Percentiles rank a stretch among this genome's conserved stretches.
Evolutionary conservation across 192 early-diverging fungal species (phyloP).

Genomic region (Coemansia sp.): DNA sequence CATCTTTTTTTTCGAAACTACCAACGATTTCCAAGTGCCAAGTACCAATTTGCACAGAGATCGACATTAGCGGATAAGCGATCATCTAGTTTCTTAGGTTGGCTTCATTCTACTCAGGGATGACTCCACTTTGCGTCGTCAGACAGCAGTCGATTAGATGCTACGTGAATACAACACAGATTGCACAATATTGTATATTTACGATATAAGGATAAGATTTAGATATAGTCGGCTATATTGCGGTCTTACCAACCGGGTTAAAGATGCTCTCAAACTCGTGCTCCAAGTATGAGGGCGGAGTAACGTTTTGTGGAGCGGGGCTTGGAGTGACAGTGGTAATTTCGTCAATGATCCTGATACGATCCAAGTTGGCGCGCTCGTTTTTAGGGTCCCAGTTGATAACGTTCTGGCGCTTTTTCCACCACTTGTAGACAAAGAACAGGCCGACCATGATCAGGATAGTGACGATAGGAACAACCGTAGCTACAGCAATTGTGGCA

Average conservation of each 20-base stretch:
- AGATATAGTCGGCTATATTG: background rate
- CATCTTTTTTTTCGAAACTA: background rate
- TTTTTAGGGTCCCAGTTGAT: slow-evolving; percentile 50
- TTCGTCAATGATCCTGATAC: slow-evolving; percentile 42
- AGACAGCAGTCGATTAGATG: background rate
- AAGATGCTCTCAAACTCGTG: slow-evolving; percentile 15
- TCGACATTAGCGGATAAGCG: background rate
- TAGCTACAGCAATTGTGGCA: slow-evolving; percentile 36
- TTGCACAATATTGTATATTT: background rate
- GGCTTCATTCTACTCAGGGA: background rate
- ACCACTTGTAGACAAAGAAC: slow-evolving; percentile 52
- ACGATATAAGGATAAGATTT: background rate
- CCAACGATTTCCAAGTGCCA: background rate
- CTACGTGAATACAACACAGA: background rate
- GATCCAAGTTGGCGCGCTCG: slow-evolving; percentile 38
- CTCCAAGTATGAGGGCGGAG: slow-evolving; percentile 27
- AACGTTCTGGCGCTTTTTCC: slow-evolving; percentile 27
- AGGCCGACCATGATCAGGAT: slow-evolving; percentile 34
- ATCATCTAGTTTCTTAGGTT: background rate
- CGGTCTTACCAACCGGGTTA: slow-evolving; percentile 5
- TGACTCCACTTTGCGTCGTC: background rate
- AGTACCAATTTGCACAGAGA: background rate
- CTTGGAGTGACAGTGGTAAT: slow-evolving; percentile 7
- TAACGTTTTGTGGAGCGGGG: background rate
- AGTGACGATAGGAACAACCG: slow-evolving; percentile 29